Base-by-base conservation (phyloP, 495 filamentous ascomycete genomes). In the Penicillium bovifimosum region DNA sequence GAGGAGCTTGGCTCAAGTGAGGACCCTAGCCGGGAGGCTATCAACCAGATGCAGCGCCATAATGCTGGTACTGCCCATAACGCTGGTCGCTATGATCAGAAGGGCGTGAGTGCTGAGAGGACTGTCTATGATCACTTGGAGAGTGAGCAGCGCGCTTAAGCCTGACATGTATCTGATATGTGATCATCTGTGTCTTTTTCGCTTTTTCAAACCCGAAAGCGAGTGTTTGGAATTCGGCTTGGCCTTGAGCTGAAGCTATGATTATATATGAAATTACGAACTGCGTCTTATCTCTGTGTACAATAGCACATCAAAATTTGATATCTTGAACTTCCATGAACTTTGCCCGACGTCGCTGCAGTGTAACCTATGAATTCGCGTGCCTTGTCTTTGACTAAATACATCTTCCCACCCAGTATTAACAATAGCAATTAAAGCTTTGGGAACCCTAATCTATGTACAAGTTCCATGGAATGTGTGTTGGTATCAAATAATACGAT, bases 11-110 rank as follows among this genome's bases (percentile, higher is more conserved):
- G 84, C 5, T 67, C 66, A 6, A 60, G 79, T 50, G 72, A 85
- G 52, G 85, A 87, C 68, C 84, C 85, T 17, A 80, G 80, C n/a
- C 66, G 83, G 20, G 51, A 65, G 14, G 81, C 81, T 11, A 73
- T 76, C 67, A 50, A 66, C 20, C 70, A 76, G 46, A 76, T 81
- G 54, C 61, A 78, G 69, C 67, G 60, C 34, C 52, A 41, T 14
- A 61, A 63, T 47, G 69, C 68, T 34, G 59, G 75, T 57, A 72
- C 70, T 56, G 72, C 68, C 7, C 57, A 58, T 8, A 67, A 66
- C 47, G 70, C 67, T 14, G 67, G 62, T 27, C 59, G 60, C 13
- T 63, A 69, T n/a, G 66, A 63, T 31, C 74, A 82, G 67, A 68
- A 71, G 61, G 64, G 60, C 9, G 57, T 64, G 16, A 66, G 68